Evolutionary conservation across 2,329 filamentous ascomycete genomes (phyloP).

Genomic region (Aureobasidium pullulans): DNA sequence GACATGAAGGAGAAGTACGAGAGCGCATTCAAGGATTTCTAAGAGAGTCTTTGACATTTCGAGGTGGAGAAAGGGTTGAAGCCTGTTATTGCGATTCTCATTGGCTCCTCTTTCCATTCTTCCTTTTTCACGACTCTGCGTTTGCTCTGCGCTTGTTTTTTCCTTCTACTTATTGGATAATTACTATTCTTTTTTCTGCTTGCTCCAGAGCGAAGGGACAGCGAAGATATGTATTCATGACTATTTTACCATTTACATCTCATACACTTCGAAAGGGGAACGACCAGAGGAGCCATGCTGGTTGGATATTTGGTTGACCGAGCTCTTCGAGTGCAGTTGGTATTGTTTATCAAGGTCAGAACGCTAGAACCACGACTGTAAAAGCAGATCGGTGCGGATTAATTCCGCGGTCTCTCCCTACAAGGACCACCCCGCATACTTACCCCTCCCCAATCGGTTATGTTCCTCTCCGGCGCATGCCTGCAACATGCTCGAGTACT

Average conservation of each 20-base stretch:
- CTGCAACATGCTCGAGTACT: background rate
- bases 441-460: slow-evolving; percentile 10
- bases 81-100: background rate
- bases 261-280: background rate
- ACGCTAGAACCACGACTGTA: background rate
- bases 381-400: background rate
- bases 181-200: background rate
- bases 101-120: background rate
- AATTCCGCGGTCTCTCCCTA: background rate
- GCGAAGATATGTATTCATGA: slow-evolving; percentile 1
- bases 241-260: background rate
- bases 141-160: background rate
- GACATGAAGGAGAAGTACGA: slow-evolving; percentile 66
- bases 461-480: background rate
- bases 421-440: background rate
- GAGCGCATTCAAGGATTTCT: slow-evolving; percentile 65
- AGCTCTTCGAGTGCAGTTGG: background rate
- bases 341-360: background rate
- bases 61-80: background rate
- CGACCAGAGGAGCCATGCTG: background rate
- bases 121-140: background rate
- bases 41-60: slow-evolving; percentile 16
- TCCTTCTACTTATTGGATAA: background rate
- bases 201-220: background rate
- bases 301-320: background rate